Base-by-base conservation (phyloP, 2,329 filamentous ascomycete genomes). In the Beauveria sp. region DNA sequence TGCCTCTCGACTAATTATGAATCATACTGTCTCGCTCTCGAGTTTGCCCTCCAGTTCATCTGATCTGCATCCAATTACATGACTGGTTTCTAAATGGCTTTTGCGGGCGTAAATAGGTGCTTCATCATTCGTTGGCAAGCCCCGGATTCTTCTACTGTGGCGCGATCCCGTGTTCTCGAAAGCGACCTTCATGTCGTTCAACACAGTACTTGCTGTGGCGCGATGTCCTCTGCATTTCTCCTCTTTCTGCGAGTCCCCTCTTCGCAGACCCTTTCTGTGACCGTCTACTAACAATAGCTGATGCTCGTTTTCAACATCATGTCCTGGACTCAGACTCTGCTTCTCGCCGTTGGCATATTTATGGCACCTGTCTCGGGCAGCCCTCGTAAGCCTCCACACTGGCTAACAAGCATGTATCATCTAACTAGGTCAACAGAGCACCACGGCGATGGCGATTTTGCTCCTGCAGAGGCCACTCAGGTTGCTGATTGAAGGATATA, bases 1-100 rank as follows among this genome's bases (percentile, higher is more conserved):
- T 26, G 55, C 16, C 43, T 16, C 26, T 57, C 28, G 45, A 58
- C 55, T 58, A 49, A 60, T 60, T 60, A 60, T 60, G 58, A 60
- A 54, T 60, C 58, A 60, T 60, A 60, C 20, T 53, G 57, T 53
- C 53, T 60, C 40, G 30, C 14, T 12, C 18, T 22, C 34, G 38
- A 30, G 16, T 51, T 28, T 28, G 30, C 20, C 45, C 24, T 26
- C 40, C 40, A 24, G 34, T 18, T 24, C n/a, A n/a, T 45, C n/a
- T 20, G 28, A 30, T 30, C 30, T 30, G 30, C n/a, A 20, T 20
- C 20, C 10, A 14, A 38, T 22, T 38, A 52, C 10, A 9, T 22
- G 5, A 14, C 12, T 34, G n/a, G n/a, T 20, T 16, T 22, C 20
- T 20, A 1, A 7, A 52, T 38, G 3, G 24, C 22, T 46, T 43